These are phyloP conservation scores for Alternaria novae-zelandiae DNA, from an alignment of 2,329 filamentous ascomycete genomes.

Conservation along the genomic window DNA sequence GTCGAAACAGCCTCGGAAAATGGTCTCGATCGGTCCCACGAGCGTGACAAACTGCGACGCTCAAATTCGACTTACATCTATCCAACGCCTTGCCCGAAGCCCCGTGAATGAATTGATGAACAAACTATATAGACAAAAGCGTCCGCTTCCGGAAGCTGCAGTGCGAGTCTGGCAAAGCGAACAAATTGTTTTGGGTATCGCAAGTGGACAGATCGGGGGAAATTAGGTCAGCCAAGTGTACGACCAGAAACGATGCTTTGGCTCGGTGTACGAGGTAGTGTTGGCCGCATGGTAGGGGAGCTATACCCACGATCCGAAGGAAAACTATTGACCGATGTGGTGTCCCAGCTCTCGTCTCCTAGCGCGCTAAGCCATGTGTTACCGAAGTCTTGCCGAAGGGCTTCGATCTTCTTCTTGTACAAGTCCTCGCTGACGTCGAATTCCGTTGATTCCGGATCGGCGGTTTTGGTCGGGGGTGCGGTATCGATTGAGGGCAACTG, in stretches of 20 bases:
- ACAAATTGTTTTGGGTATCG: slow-evolving; percentile 47
- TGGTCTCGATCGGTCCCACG: slow-evolving; percentile 35
- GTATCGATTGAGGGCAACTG: slow-evolving; percentile 44
- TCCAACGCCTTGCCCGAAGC: slow-evolving; percentile 44
- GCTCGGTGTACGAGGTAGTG: slow-evolving; percentile 42
- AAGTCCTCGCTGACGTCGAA: slow-evolving; percentile 76
- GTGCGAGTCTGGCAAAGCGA: slow-evolving; percentile 14
- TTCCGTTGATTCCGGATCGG: slow-evolving; percentile 46
- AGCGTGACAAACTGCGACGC: slow-evolving; percentile 34
- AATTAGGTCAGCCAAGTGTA: slow-evolving; percentile 42
- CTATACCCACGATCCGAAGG: slow-evolving; percentile 40
- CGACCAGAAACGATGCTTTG: slow-evolving; percentile 50
- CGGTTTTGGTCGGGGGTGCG: slow-evolving; percentile 25
- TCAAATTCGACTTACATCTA: slow-evolving; percentile 22
- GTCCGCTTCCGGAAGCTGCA: slow-evolving; percentile 4
- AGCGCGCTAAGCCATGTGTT: slow-evolving; percentile 86
- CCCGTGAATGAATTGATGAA: slow-evolving; percentile 10
- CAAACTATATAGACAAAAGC: slow-evolving; percentile 11
- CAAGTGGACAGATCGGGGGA: slow-evolving; percentile 30
- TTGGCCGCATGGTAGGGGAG: slow-evolving; percentile 42
- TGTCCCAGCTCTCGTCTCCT: slow-evolving; percentile 72
- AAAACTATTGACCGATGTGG: slow-evolving; percentile 38
- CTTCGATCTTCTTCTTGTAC: slow-evolving; percentile 88
- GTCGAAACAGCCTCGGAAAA: slow-evolving; percentile 17
- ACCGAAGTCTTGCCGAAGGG: slow-evolving; percentile 82